Evolutionary conservation across 2,329 filamentous ascomycete genomes (phyloP).

Genomic region (Tolypocladium album): DNA sequence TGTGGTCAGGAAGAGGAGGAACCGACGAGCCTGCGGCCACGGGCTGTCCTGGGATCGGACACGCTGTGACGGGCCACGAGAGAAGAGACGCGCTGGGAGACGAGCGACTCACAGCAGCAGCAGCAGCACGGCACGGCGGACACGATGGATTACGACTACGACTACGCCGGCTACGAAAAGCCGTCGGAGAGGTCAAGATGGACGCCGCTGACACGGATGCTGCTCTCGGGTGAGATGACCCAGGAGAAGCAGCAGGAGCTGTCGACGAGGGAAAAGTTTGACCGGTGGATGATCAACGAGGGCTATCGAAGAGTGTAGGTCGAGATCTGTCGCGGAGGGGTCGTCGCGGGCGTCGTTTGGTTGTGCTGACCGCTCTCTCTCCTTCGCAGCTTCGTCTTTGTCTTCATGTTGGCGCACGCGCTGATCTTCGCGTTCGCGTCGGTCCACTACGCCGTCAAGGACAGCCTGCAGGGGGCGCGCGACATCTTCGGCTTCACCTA

Average conservation of each 20-base stretch:
- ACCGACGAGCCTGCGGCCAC: not conserved
- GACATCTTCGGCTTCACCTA: conserved; percentile 66
- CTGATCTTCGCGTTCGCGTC: conserved; percentile 74
- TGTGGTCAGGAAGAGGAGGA: not conserved
- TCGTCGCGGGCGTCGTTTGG: too few species aligned
- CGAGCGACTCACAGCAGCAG: not conserved
- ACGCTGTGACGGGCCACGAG: not conserved
- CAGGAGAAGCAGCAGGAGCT: conserved; percentile 60
- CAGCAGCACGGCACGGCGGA: conserved; percentile 1
- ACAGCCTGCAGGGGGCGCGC: conserved; percentile 57
- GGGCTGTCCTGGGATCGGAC: not conserved
- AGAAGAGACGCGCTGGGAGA: not conserved
- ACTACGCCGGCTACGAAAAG: conserved; percentile 16
- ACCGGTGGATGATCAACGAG: conserved; percentile 85
- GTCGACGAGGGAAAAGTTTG: conserved; percentile 60
- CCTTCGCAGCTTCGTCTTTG: conserved; percentile 54
- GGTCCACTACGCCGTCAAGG: conserved; percentile 69
- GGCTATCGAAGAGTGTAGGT: conserved; percentile 70
- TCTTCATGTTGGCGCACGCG: conserved; percentile 62
- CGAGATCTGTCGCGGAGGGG: too few species aligned
- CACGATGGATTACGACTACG: conserved; percentile 17
- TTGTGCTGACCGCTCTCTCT: not conserved
- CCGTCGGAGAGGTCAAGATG: conserved; percentile 66
- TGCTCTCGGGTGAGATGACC: conserved; percentile 74
- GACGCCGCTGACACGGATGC: conserved; percentile 72